Evolutionary conservation across 2,329 filamentous ascomycete genomes (phyloP), one percentile per base, ranked within the genome.

Genomic region (Beauveria bassiana): DNA sequence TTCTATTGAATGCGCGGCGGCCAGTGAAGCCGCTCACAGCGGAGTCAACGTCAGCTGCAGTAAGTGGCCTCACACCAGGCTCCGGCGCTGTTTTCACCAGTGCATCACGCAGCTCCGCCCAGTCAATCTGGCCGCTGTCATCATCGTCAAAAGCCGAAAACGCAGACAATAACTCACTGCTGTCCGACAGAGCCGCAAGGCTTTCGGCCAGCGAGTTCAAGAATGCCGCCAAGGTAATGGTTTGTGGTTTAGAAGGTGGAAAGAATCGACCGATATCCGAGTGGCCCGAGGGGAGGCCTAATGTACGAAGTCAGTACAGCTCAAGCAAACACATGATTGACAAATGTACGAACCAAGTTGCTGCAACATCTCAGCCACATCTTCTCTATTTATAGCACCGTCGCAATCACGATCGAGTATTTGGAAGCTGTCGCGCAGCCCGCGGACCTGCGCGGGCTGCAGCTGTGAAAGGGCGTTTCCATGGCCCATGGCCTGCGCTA

Each of bases 91-190:
- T 96, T 66, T 92, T 84, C 46, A 97, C 75, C 50, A 99, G 74
- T 0, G 93, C 91, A 67, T 95, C 90, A 51, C 89, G 86, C 64
- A 99, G 76, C 73, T 96, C 91, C 0, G 78, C 82, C 22, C 96
- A 77, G 70, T 98, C 92, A 45, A 98, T 86, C 74, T 97, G 92
- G 3, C 95, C 95, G 68, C 90, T 95, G 72, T 99, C 95, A 65
- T 96, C 92, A 64, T 96, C 90, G 70, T 99, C 95, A 71, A 98
- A 98, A 0, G 95, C 95, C 2, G 91, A 91, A 67, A 99, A 93
- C 0, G 95, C 95, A 1, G 92, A 93, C 22, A 91, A 78, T 10
- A 99, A 82, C 71, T 99, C 95, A 18, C 86, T 82, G 24, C 86
- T 84, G 0, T 90, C 87, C 0, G 91, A 96, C 20, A 98, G 79